Conservation (phyloP, 2,329 filamentous ascomycete species). For the Sclerotiophoma versabilis region DNA sequence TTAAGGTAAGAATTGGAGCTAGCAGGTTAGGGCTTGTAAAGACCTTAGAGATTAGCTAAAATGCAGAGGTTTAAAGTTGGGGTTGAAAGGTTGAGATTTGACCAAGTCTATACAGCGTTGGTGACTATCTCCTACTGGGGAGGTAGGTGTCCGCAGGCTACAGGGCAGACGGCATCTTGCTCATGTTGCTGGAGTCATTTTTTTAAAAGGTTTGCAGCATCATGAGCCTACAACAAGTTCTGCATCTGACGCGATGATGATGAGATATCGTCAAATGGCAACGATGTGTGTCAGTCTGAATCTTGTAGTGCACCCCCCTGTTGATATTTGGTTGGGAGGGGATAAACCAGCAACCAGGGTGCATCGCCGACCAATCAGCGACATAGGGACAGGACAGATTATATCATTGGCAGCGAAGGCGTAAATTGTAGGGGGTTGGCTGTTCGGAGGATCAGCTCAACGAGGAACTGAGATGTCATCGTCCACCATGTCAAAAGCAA, state of each 20-base stretch:
- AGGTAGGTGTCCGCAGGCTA: too few species aligned
- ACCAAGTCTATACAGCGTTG: too few species aligned
- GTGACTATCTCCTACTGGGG: too few species aligned
- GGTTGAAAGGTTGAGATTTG: too few species aligned
- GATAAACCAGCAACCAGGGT: slow-evolving; percentile 8
- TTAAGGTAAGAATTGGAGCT: too few species aligned
- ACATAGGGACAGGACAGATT: slow-evolving; percentile 26
- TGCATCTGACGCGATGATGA: slow-evolving; percentile 18
- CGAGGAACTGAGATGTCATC: slow-evolving; percentile 25
- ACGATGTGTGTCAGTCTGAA: slow-evolving; percentile 36
- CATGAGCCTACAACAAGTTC: neutral
- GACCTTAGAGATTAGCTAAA: too few species aligned
- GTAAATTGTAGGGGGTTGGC: slow-evolving; percentile 20
- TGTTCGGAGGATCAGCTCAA: slow-evolving; percentile 27
- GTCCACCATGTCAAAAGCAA: slow-evolving; percentile 30
- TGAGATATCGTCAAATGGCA: slow-evolving; percentile 9
- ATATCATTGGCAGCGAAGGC: slow-evolving; percentile 41
- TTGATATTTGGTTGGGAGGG: slow-evolving; percentile 29
- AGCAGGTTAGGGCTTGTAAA: too few species aligned
- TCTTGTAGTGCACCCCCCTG: slow-evolving; percentile 28
- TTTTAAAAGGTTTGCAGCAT: neutral
- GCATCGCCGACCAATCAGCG: slow-evolving; percentile 32
- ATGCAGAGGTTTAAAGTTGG: too few species aligned
- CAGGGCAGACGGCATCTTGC: neutral
- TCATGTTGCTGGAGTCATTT: slow-evolving; percentile 5